These are phyloP conservation scores for Penicillium polonicum DNA, from an alignment of 2,329 filamentous ascomycete species.

Conservation along the genomic window DNA sequence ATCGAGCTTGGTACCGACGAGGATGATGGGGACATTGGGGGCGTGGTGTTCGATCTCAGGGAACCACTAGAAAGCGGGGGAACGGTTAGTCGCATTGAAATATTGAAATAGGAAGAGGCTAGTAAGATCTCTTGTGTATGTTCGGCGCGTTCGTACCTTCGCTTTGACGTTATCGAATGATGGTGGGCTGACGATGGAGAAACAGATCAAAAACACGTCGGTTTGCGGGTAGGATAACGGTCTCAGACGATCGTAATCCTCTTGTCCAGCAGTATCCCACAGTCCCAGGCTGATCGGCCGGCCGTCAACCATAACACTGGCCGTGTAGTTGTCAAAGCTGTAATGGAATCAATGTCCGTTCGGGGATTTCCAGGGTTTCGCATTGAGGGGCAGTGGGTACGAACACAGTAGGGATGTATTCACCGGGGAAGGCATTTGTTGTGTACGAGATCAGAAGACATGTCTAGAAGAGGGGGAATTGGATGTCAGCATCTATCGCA, in stretches of 20 bases:
- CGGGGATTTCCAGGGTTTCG: constrained; percentile 4
- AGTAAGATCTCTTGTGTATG: not conserved
- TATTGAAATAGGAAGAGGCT: not conserved
- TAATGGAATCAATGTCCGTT: constrained; percentile 19
- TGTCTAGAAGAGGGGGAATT: constrained; percentile 61
- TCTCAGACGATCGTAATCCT: constrained; percentile 94
- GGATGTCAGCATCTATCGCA: not conserved
- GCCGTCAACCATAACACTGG: constrained; percentile 97
- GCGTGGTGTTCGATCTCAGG: constrained; percentile 97
- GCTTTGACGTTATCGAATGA: constrained; percentile 99
- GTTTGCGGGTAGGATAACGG: constrained; percentile 97
- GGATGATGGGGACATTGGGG: constrained; percentile 90
- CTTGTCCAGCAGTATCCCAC: constrained; percentile 98
- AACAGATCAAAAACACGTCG: constrained; percentile 97
- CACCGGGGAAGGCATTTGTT: constrained; percentile 98
- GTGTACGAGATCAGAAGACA: constrained; percentile 99
- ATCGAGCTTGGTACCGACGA: constrained; percentile 96
- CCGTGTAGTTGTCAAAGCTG: constrained; percentile 98
- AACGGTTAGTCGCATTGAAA: constrained; percentile 8
- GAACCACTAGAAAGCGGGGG: constrained; percentile 67
- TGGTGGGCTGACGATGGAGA: constrained; percentile 95
- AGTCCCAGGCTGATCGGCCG: constrained; percentile 95
- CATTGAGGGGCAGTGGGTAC: constrained; percentile 27
- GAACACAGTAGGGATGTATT: constrained; percentile 94
- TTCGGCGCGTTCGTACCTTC: constrained; percentile 63